A percentile compares a stretch with the other conserved stretches of the same genome.
Conservation (phyloP, 805 yeast species). For the Monosporozyma yasuniensis region DNA sequence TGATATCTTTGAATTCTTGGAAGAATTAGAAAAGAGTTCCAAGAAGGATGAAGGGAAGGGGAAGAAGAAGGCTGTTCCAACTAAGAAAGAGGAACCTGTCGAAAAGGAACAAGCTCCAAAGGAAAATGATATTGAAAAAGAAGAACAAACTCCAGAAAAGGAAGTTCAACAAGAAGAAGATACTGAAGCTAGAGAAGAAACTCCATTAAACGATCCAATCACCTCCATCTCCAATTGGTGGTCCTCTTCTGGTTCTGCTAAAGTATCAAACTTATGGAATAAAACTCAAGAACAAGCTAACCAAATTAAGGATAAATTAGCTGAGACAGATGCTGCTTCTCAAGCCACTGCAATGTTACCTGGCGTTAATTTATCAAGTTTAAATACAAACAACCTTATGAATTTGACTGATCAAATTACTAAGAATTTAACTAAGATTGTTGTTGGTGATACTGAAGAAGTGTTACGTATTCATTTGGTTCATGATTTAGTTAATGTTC, state of each 20-base stretch:
- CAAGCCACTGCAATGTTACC: slow-evolving; percentile 15
- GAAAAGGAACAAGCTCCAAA: slow-evolving; percentile 17
- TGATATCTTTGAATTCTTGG: slow-evolving; percentile 40
- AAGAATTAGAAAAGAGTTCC: slow-evolving; percentile 54
- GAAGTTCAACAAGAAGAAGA: slow-evolving; percentile 15
- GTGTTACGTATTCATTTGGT: slow-evolving; percentile 52
- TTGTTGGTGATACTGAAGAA: slow-evolving; percentile 39
- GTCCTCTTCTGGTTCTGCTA: slow-evolving; percentile 58
- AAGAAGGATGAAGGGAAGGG: slow-evolving; percentile 8
- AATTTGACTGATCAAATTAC: slow-evolving; percentile 26
- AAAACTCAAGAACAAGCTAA: slow-evolving; percentile 41
- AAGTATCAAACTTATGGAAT: slow-evolving; percentile 61
- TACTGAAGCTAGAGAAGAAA: slow-evolving; percentile 11
- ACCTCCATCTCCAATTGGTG: slow-evolving; percentile 66
- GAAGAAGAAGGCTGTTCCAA: slow-evolving; percentile 13
- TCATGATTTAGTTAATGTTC: slow-evolving; percentile 56
- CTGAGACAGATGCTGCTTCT: slow-evolving; percentile 23
- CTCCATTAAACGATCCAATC: slow-evolving; percentile 47
- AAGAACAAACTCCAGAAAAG: slow-evolving; percentile 9
- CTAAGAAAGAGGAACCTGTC: slow-evolving; percentile 18
- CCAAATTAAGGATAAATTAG: slow-evolving; percentile 30
- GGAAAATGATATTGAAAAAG: slow-evolving; percentile 11
- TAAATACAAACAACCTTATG: slow-evolving; percentile 22
- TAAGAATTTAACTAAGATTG: slow-evolving; percentile 25
- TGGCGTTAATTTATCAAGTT: background rate